A percentile compares a stretch with the other conserved stretches of the same genome.
These are phyloP conservation scores for Waitea zeae DNA, from an alignment of 1,284 basidiomycete genomes.

Conservation along the genomic window DNA sequence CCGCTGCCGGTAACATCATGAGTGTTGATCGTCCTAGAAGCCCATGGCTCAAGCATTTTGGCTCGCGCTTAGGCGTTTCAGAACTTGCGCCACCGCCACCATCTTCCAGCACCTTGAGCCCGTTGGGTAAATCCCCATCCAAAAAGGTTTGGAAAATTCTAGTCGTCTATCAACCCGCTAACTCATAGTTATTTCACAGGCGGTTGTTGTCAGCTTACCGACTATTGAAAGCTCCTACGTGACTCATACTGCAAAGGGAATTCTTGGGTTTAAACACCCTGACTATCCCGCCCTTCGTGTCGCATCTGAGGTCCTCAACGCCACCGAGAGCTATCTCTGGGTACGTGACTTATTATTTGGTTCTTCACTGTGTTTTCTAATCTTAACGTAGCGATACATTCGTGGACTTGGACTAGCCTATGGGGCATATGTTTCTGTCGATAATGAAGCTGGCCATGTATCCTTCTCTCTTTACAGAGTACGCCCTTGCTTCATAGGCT, in stretches of 20 bases:
- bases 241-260: conserved; percentile 64
- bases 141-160: conserved; percentile 35
- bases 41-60: conserved; percentile 59
- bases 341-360: conserved; percentile 19
- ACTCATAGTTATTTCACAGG: conserved; percentile 25
- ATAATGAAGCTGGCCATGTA: conserved; percentile 72
- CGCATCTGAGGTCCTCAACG: conserved; percentile 81
- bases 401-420: conserved; percentile 91
- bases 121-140: conserved; percentile 56
- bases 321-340: conserved; percentile 93
- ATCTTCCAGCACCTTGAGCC: conserved; percentile 54
- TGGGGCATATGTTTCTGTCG: conserved; percentile 66
- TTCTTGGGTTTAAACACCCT: conserved; percentile 66
- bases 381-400: conserved; percentile 46
- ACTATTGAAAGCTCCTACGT: conserved; percentile 92
- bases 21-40: conserved; percentile 55
- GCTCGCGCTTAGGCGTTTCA: conserved; percentile 37
- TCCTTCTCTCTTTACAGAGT: conserved; percentile 75
- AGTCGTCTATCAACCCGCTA: conserved; percentile 1
- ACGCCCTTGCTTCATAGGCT: conserved; percentile 13
- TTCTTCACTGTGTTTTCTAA: conserved; percentile 1
- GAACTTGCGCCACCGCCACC: conserved; percentile 20
- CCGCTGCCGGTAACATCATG: conserved; percentile 77
- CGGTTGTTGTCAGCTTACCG: conserved; percentile 74
- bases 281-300: conserved; percentile 78